Percentiles rank a stretch among this genome's conserved stretches.
These are phyloP conservation scores for Chlorencoelia australis DNA, from an alignment of 2,329 filamentous ascomycete species.

Conservation along the genomic window DNA sequence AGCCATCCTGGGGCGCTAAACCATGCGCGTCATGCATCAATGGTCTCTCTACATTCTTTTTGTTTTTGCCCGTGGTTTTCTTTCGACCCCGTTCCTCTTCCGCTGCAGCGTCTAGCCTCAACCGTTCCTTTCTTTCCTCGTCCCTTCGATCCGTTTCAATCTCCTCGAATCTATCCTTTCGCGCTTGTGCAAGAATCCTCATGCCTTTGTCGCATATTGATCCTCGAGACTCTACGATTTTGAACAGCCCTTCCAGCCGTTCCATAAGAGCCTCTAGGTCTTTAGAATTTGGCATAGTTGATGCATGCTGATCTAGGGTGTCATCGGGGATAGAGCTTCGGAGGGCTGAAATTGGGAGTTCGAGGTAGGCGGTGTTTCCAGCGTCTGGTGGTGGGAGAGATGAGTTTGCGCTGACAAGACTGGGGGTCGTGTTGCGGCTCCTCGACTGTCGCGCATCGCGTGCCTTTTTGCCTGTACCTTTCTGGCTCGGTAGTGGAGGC, in stretches of 20 bases:
- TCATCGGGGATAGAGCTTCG: constrained; percentile 51
- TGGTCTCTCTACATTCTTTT: constrained; percentile 57
- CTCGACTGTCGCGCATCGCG: constrained; percentile 52
- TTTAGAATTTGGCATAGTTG: constrained; percentile 51
- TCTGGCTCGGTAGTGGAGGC: constrained; percentile 49
- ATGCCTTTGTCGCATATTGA: constrained; percentile 63
- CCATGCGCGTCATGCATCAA: constrained; percentile 53
- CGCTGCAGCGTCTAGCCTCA: constrained; percentile 36
- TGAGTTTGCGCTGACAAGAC: constrained; percentile 28
- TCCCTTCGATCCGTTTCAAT: constrained; percentile 34
- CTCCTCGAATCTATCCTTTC: constrained; percentile 52
- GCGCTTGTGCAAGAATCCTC: constrained; percentile 55
- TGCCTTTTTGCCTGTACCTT: constrained; percentile 57
- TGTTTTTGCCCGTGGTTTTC: constrained; percentile 63
- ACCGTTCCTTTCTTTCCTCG: constrained; percentile 32
- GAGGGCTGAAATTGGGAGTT: constrained; percentile 49
- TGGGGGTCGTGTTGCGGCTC: constrained; percentile 71
- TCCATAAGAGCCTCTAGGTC: constrained; percentile 54
- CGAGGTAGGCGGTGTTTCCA: constrained; percentile 54
- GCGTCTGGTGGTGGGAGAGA: constrained; percentile 38
- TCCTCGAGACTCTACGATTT: constrained; percentile 57
- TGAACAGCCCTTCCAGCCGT: constrained; percentile 53
- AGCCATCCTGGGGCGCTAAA: constrained; percentile 53
- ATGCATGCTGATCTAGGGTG: constrained; percentile 52
- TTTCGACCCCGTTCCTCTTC: constrained; percentile 39